These are phyloP conservation scores for Tolypocladium sp. DNA, from an alignment of 2,329 filamentous ascomycete species.

Conservation along the genomic window DNA sequence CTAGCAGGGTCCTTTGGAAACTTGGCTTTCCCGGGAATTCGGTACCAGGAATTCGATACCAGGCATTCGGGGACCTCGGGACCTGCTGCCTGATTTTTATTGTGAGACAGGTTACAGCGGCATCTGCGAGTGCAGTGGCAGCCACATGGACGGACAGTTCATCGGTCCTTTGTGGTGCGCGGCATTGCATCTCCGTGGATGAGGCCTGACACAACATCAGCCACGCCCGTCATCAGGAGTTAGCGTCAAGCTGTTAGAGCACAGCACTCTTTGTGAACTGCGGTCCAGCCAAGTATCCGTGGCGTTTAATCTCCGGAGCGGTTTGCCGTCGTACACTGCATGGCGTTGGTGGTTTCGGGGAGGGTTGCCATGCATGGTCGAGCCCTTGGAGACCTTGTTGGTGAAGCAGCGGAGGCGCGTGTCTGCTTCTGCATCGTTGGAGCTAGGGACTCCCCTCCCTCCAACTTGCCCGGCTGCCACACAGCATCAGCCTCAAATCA, in stretches of 20 bases:
- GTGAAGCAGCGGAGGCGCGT: not conserved
- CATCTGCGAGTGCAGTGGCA: not conserved
- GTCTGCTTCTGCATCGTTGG: not conserved
- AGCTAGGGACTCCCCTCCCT: not conserved
- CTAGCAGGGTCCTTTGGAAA: not conserved
- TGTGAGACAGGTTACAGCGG: not conserved
- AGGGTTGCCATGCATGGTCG: not conserved
- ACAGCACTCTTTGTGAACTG: not conserved
- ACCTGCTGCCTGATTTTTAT: not conserved
- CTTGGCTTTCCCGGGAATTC: not conserved
- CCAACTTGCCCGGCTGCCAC: not conserved
- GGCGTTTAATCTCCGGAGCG: not conserved
- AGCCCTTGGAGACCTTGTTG: not conserved
- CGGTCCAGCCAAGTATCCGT: not conserved
- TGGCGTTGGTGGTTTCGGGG: not conserved
- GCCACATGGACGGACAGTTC: not conserved
- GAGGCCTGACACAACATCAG: not conserved
- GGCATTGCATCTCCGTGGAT: not conserved
- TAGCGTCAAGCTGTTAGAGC: not conserved
- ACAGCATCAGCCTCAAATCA: not conserved
- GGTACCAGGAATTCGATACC: not conserved
- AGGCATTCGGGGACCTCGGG: not conserved
- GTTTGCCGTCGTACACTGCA: not conserved
- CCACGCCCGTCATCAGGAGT: not conserved
- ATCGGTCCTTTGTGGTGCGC: not conserved